Evolutionary conservation across 1,284 basidiomycete species (phyloP).

Genomic region (Phellopilus nigrolimitatus): DNA sequence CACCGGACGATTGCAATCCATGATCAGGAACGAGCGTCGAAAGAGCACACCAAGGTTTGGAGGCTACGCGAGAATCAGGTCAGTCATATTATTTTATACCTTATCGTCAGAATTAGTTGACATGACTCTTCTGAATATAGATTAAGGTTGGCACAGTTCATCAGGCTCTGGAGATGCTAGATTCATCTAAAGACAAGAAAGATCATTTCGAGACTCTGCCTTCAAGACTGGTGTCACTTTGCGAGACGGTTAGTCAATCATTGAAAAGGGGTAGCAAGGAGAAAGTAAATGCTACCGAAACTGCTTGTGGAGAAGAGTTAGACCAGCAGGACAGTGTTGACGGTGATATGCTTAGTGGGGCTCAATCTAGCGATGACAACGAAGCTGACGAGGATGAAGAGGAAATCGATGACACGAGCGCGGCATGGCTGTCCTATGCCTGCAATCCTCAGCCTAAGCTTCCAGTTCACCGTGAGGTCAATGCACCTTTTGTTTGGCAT

Average conservation of each 20-base stretch:
- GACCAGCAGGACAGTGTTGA: not conserved
- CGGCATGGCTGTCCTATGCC: not conserved
- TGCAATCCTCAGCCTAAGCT: not conserved
- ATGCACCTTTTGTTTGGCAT: slow-evolving; percentile 10
- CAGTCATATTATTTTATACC: slow-evolving; percentile 7
- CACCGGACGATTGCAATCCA: slow-evolving; percentile 46
- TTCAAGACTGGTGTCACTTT: not conserved
- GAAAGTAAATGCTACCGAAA: not conserved
- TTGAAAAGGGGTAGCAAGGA: not conserved
- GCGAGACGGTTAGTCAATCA: not conserved
- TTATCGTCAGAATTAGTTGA: slow-evolving; percentile 14
- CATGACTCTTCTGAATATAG: slow-evolving; percentile 28
- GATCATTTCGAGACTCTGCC: not conserved
- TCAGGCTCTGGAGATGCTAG: slow-evolving; percentile 16
- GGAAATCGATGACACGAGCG: not conserved
- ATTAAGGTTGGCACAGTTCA: slow-evolving; percentile 4
- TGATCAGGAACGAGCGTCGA: slow-evolving; percentile 52
- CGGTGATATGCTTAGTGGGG: not conserved
- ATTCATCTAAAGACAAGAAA: slow-evolving; percentile 10
- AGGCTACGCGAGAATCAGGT: slow-evolving; percentile 31
- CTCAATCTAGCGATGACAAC: not conserved
- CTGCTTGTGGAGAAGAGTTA: not conserved
- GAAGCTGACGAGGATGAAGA: not conserved
- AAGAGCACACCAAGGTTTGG: slow-evolving; percentile 57
- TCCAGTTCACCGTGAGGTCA: slow-evolving; percentile 1